Evolutionary conservation across 441 rosid genomes (phyloP), one percentile per base, ranked within the genome.

Genomic region (Erysimum cheiri): DNA sequence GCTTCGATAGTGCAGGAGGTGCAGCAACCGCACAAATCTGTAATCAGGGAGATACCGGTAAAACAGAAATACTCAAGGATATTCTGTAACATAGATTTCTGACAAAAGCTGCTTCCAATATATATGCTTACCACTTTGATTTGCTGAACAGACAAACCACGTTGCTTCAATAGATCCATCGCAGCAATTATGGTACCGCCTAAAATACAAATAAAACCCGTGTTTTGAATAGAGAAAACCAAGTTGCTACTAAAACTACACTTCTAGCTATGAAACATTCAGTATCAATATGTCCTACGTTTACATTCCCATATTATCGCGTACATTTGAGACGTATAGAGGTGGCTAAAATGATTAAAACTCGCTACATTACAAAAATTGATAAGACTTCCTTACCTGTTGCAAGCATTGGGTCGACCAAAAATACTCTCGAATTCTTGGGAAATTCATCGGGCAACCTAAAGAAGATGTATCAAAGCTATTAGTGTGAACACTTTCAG

Each of bases 111-210:
- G 28, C 32, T 37, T n/a, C 31, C 57, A 58, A 49, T 58, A 47
- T 11, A 61, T 55, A 39, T 26, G 64, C 55, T 81, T 83, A 93
- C 98, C 91, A 93, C 93, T 89, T 85, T 93, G 74, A 91, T 88
- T 76, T 93, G 97, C 77, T 85, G 85, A 81, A 84, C 85, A 43
- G 78, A 80, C 58, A 88, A 78, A 54, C 96, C 98, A 33, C 85
- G 79, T 71, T 89, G 87, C 81, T 78, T 88, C 67, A 93, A 55
- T 19, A 91, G 88, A 54, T 84, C 69, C 50, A 93, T 67, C 1
- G 96, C 93, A n/a, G 95, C 91, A 69, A 89, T 88, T 72, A 93
- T 84, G 11, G 98, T 89, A 67, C 98, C 95, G 13, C 97, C 97
- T 93, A 77, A 62, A 80, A 65, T 48, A 73, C 33, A 14, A 32